Conservation (phyloP, 2,329 filamentous ascomycete genomes). For the Rhytidhysteron rufulum region DNA sequence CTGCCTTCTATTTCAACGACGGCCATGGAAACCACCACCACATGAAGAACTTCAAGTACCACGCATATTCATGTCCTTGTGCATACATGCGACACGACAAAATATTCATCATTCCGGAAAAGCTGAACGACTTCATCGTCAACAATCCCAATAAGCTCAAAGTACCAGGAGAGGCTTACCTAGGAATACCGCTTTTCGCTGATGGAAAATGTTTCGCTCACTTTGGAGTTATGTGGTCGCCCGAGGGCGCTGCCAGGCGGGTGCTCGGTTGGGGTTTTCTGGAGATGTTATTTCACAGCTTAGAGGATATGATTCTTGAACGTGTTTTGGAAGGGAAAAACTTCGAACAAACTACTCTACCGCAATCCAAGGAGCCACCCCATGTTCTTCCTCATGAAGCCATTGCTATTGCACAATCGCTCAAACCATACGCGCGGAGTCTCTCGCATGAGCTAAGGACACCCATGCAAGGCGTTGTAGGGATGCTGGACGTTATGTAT, state of each 20-base stretch:
- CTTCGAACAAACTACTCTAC: slow-evolving; percentile 31
- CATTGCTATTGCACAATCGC: slow-evolving; percentile 58
- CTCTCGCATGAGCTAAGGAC: slow-evolving; percentile 69
- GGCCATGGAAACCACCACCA: slow-evolving; percentile 51
- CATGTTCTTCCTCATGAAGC: slow-evolving; percentile 53
- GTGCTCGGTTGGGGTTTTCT: slow-evolving; percentile 62
- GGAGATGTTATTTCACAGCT: slow-evolving; percentile 63
- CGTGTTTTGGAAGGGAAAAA: slow-evolving; percentile 53
- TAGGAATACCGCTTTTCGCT: slow-evolving; percentile 63
- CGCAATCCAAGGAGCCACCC: slow-evolving; percentile 21
- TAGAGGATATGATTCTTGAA: slow-evolving; percentile 63
- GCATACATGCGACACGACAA: slow-evolving; percentile 69
- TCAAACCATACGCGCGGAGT: slow-evolving; percentile 69
- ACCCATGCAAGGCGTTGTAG: slow-evolving; percentile 72
- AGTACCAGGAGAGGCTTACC: slow-evolving; percentile 61
- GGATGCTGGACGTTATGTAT: slow-evolving; percentile 75
- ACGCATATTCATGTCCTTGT: slow-evolving; percentile 62
- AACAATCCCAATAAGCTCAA: slow-evolving; percentile 60
- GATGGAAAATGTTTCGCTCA: slow-evolving; percentile 65
- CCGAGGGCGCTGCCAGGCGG: slow-evolving; percentile 54
- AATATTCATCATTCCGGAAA: slow-evolving; percentile 64
- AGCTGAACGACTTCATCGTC: slow-evolving; percentile 55
- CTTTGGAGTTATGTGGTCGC: slow-evolving; percentile 69
- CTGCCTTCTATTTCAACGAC: slow-evolving; percentile 64
- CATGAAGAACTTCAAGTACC: slow-evolving; percentile 60